phyloP scores from a whole-genome alignment of 1,284 basidiomycete species.

The Trametes hirsuta region DNA sequence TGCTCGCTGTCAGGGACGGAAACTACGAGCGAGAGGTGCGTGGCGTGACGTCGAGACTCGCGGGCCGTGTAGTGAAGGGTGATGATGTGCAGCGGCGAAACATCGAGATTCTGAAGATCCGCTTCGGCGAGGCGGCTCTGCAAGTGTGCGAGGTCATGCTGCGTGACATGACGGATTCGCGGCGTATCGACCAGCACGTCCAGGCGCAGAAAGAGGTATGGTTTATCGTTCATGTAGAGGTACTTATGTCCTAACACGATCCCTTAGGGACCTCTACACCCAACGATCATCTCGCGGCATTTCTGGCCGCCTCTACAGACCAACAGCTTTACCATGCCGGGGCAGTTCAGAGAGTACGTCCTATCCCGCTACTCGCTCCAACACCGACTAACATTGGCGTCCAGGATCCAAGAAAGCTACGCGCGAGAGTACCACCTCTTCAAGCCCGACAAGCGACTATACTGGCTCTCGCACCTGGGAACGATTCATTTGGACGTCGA shows the following conservation, averaged over 20 bases:
- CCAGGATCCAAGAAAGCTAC: conserved; percentile 76
- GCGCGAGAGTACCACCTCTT: conserved; percentile 75
- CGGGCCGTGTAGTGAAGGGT: background rate
- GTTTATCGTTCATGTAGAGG: conserved; percentile 2
- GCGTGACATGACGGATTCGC: conserved; percentile 93
- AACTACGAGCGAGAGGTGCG: conserved; percentile 83
- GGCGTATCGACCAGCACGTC: conserved; percentile 82
- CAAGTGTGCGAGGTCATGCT: conserved; percentile 97
- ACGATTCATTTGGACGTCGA: conserved; percentile 79
- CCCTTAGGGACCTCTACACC: conserved; percentile 72
- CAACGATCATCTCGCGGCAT: conserved; percentile 87
- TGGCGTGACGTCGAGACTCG: background rate
- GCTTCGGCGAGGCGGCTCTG: conserved; percentile 89
- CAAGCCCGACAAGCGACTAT: conserved; percentile 89
- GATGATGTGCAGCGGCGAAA: conserved; percentile 69
- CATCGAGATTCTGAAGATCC: conserved; percentile 90
- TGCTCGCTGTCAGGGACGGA: conserved; percentile 80
- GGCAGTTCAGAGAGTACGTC: conserved; percentile 76
- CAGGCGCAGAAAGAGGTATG: conserved; percentile 73
- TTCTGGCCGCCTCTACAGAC: conserved; percentile 90
- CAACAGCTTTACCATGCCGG: conserved; percentile 77
- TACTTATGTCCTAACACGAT: background rate
- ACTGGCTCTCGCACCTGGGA: conserved; percentile 87
- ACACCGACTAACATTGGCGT: conserved; percentile 3
- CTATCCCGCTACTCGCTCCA: background rate